Evolutionary conservation across 495 filamentous ascomycete species (phyloP), one percentile per base, ranked within the genome.

Genomic region (Corynascus novoguineensis): DNA sequence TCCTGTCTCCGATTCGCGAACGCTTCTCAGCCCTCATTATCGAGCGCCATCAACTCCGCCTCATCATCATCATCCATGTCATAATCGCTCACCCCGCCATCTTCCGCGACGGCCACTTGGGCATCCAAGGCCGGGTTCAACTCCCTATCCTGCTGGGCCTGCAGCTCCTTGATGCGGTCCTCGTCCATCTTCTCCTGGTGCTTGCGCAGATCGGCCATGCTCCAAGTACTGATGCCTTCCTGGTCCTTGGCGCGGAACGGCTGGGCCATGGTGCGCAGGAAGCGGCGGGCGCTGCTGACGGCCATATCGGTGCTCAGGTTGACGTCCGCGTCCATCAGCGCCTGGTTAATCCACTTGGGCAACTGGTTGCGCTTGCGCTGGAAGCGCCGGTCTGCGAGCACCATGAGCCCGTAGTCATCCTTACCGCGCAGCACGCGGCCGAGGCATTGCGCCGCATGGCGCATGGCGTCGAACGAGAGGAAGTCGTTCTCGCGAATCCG

Each of bases 341-440:
- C 90, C 65, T 93, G 87, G 62, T 86, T 88, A 69, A 99, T 99
- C 95, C 95, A 99, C 68, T 95, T 95, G 1, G 95, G 95, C 48
- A 99, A 78, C 72, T 99, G 95, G 12, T 65, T 77, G 27, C 92
- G 81, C 72, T 97, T 97, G 74, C 88, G 87, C 68, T 86, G 81
- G 73, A 97, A 99, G 7, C 95, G 81, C 11, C 87, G 81, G 70
- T 99, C 95, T 15, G 95, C 95, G 17, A 99, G 74, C 12, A 99
- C 91, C 93, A 99, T 99, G 70, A 97, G 86, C 3, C 95, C 95
- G 73, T 99, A 99, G 68, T 99, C 93, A 68, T 97, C 93, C 70
- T 98, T 98, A 32, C 93, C 95, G 58, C 95, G 82, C 25, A 99
- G 77, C 17, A 99, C 95, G 65, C 95, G 92, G 22, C 95, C 95